Evolutionary conservation across 2,329 filamentous ascomycete species (phyloP).

Genomic region (Verticillium isaacii): DNA sequence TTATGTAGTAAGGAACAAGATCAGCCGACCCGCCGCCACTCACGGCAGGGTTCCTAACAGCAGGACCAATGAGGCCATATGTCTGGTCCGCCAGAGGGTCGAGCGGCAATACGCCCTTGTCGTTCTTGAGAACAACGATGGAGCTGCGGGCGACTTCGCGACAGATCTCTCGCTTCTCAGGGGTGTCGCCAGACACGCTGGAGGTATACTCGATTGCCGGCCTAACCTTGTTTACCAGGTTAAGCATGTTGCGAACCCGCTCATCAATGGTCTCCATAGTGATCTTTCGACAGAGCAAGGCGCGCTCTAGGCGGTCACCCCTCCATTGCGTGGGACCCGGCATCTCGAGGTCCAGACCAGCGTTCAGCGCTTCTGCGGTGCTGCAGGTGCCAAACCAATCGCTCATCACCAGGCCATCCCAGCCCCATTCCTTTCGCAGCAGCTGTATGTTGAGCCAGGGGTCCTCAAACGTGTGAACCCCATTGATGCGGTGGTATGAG

Average conservation of each 20-base stretch:
- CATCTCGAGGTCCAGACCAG: slow-evolving; percentile 30
- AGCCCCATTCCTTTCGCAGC: slow-evolving; percentile 9
- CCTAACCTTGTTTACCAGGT: slow-evolving; percentile 18
- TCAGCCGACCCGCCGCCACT: slow-evolving; percentile 26
- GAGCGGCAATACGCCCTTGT: slow-evolving; percentile 16
- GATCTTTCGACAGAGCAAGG: neutral
- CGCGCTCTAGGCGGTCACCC: neutral
- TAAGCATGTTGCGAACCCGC: slow-evolving; percentile 22
- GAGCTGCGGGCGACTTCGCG: slow-evolving; percentile 3
- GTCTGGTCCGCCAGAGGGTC: slow-evolving; percentile 32
- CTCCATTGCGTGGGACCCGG: slow-evolving; percentile 17
- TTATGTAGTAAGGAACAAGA: slow-evolving; percentile 23
- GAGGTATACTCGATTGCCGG: too few relatives aligned
- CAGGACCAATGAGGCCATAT: slow-evolving; percentile 41
- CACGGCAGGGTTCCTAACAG: slow-evolving; percentile 32
- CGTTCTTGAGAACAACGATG: slow-evolving; percentile 4
- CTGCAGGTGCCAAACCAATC: slow-evolving; percentile 22
- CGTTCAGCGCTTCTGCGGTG: slow-evolving; percentile 12
- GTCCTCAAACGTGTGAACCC: slow-evolving; percentile 22
- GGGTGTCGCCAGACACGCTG: slow-evolving; percentile 2
- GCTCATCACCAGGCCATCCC: slow-evolving; percentile 9
- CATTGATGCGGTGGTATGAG: slow-evolving; percentile 48
- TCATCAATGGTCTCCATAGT: slow-evolving; percentile 2
- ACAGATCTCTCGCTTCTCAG: neutral
- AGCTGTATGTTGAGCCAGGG: slow-evolving; percentile 3